Evolutionary conservation across 1,139 yeast genomes (phyloP), one percentile per base, ranked within the genome.

Genomic region (Candida sojae): DNA sequence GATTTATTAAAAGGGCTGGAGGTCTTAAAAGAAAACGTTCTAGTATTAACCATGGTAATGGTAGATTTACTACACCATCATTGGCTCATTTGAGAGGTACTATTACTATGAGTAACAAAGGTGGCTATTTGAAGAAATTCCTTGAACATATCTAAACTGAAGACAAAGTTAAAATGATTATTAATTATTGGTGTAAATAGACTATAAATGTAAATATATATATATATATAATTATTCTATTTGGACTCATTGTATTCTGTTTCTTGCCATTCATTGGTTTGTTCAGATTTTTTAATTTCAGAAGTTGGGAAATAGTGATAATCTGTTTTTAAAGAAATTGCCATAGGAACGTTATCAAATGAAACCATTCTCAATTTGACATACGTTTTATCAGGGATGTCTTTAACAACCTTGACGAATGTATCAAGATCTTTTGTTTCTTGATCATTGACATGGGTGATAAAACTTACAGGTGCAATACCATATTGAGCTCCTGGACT

Each of bases 1-100:
- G 96, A 68, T 86, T 92, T 83, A 80, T 88, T 65, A 84, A 83
- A 58, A 83, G 86, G n/a, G 77, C 77, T 3, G 62, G 64, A 43
- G 76, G 75, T 31, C 64, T 64, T 59, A 78, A 77, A 60, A 73
- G 84, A 61, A 89, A 89, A 50, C 86, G 83, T 58, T 88, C 96
- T 21, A 96, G 96, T 9, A 82, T 96, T 70, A 88, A 88, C 59
- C 98, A 91, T 66, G 97, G 98, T 43, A 91, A 90, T 60, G 90
- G 92, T 4, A 93, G 96, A 26, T 91, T 95, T 85, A 80, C 92
- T 43, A 70, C 82, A 42, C 77, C 83, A 48, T 75, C 84, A 6
- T 70, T 90, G 57, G 76, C 80, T 39, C 84, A 79, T 51, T 76
- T 88, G 61, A 84, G 86, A 48, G 84, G 86, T 5, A 84, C 82